These are phyloP conservation scores for Golubevia sp. DNA, from an alignment of 1,284 basidiomycete species.

Conservation along the genomic window DNA sequence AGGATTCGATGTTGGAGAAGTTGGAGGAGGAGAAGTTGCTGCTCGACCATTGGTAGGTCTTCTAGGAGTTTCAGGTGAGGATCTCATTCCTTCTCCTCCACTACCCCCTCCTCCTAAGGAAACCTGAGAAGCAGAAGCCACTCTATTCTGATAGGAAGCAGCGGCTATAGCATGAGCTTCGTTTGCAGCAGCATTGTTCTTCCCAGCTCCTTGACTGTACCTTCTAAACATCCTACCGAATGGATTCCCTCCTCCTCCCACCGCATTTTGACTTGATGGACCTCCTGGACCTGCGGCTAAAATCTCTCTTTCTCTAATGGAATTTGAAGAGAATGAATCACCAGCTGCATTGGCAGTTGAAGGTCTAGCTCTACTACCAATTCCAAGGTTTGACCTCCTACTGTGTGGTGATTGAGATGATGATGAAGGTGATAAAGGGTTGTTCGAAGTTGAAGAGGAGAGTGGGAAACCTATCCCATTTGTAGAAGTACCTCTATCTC, in stretches of 20 bases:
- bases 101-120: not conserved
- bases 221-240: constrained; percentile 47
- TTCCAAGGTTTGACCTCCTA: no score
- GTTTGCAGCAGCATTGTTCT: constrained; percentile 8
- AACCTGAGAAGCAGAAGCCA: constrained; percentile 9
- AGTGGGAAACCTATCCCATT: no score
- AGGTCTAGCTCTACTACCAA: no score
- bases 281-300: no score
- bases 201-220: constrained; percentile 31
- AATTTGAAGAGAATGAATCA: no score
- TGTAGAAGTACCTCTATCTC: no score
- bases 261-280: constrained; percentile 24
- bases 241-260: constrained; percentile 10
- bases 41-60: constrained; percentile 6
- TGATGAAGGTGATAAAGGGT: no score
- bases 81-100: no score
- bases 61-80: constrained; percentile 2
- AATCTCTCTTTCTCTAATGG: no score
- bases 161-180: constrained; percentile 15
- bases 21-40: not conserved
- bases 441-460: no score
- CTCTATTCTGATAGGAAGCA: constrained; percentile 10
- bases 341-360: no score
- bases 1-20: not conserved
- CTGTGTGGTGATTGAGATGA: no score